These are phyloP conservation scores for Phytophthora kernoviae DNA, from an alignment of 352 stramenopile species.

Conservation along the genomic window DNA sequence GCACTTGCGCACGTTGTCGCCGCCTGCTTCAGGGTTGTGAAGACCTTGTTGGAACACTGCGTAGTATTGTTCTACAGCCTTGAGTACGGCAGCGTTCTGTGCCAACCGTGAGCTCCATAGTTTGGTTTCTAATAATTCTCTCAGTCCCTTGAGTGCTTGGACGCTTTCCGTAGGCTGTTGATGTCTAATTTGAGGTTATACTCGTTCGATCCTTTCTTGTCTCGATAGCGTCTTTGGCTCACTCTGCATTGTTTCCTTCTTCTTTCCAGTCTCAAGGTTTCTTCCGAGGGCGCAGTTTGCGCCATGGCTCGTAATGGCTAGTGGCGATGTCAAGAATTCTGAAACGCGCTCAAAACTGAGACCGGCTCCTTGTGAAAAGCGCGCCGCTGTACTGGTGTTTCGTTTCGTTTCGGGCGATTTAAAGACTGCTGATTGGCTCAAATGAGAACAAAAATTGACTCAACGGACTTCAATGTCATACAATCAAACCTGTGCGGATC, in stretches of 20 bases:
- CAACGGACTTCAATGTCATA: too few relatives aligned
- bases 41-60: constrained; percentile 60
- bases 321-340: constrained; percentile 19
- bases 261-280: constrained; percentile 42
- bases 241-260: constrained; percentile 73
- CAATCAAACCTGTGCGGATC: too few relatives aligned
- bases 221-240: constrained; percentile 73
- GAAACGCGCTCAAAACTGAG: background rate
- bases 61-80: constrained; percentile 75
- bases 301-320: constrained; percentile 12
- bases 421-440: too few relatives aligned
- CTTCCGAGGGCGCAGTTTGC: constrained; percentile 4
- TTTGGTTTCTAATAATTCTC: constrained; percentile 50
- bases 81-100: constrained; percentile 49
- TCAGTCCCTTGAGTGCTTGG: constrained; percentile 52
- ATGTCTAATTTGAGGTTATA: constrained; percentile 76
- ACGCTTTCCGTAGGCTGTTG: constrained; percentile 68
- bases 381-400: too few relatives aligned
- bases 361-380: too few relatives aligned
- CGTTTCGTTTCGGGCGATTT: too few relatives aligned
- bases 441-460: too few relatives aligned
- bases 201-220: constrained; percentile 71
- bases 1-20: constrained; percentile 47
- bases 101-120: constrained; percentile 50
- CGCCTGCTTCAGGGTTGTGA: constrained; percentile 51